Evolutionary conservation across 352 stramenopile species (phyloP).

Genomic region (Phytophthora pinifolia): DNA sequence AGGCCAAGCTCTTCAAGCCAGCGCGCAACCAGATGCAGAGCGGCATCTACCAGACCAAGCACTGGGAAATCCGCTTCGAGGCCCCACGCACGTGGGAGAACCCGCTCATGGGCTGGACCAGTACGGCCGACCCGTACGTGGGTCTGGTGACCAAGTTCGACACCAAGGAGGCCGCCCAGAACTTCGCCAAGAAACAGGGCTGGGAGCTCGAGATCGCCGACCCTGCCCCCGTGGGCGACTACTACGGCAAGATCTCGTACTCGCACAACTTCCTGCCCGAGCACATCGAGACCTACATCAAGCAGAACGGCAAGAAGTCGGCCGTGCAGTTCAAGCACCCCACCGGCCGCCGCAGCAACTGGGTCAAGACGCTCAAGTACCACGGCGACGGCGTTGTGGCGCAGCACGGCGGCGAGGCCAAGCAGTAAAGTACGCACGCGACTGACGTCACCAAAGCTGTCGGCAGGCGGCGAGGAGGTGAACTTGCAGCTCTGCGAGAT

Average conservation of each 20-base stretch:
- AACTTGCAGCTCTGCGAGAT: constrained; percentile 10
- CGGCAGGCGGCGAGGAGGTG: not conserved
- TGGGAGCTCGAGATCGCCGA: constrained; percentile 87
- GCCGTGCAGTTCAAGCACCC: constrained; percentile 76
- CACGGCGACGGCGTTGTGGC: constrained; percentile 76
- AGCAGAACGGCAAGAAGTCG: constrained; percentile 81
- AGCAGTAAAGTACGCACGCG: constrained; percentile 45
- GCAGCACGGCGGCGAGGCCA: constrained; percentile 80
- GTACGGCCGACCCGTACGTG: constrained; percentile 86
- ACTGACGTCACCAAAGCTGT: constrained; percentile 15
- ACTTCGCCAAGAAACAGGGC: constrained; percentile 81
- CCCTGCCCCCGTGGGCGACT: constrained; percentile 67
- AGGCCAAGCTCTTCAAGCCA: constrained; percentile 74
- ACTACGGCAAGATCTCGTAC: constrained; percentile 82
- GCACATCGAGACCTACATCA: constrained; percentile 77
- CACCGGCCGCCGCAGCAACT: constrained; percentile 78
- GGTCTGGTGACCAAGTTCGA: constrained; percentile 88
- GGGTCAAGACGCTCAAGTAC: constrained; percentile 89
- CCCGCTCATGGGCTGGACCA: constrained; percentile 95
- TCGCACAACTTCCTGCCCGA: constrained; percentile 90
- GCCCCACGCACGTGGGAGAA: constrained; percentile 87
- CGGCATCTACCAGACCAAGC: constrained; percentile 74
- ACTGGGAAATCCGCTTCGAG: constrained; percentile 87
- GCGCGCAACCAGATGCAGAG: constrained; percentile 87
- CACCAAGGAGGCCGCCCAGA: constrained; percentile 82